Evolutionary conservation across 805 yeast genomes (phyloP), one percentile per base, ranked within the genome.

Genomic region (Saccharomyces mikatae): DNA sequence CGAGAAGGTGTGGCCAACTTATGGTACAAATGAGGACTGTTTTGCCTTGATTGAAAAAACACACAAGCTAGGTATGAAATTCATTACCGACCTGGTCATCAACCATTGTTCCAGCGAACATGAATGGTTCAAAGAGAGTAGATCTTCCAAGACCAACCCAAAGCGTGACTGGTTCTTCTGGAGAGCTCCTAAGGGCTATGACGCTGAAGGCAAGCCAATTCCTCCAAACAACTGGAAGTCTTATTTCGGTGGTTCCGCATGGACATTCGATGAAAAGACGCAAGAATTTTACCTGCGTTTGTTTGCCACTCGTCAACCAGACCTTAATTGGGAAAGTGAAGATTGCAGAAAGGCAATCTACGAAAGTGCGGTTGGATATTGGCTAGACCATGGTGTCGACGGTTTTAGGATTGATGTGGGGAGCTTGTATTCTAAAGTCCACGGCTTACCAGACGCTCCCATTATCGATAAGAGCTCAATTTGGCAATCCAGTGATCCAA

Each of bases 161-260:
- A 80, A 81, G 69, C 74, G 85, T 63, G 83, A 81, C 66, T 80
- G 84, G 83, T 80, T 79, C 66, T 72, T 79, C 56, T 81, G 86
- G 86, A 77, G 73, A 59, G 75, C 74, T 58, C 76, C 78, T 31
- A 74, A 81, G 30, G 73, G 65, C 48, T 75, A 71, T 62, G 80
- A 77, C 56, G 70, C 65, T 21, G 62, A 72, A n/a, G 83, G 84
- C 27, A 73, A 72, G 51, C 74, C 82, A 60, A 74, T 68, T 21
- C 82, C 83, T 6, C 83, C 84, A 22, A 81, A 76, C 67, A 81
- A 81, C 68, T 81, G 84, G 84, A 60, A 62, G 32, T 75, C 82
- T 4, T 70, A 68, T 60, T 81, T 81, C 63, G 74, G 78, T 9
- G 83, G 82, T 4, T 71, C 79, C 47, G 82, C 84, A 11, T 81